Conservation (phyloP, 2,329 filamentous ascomycete genomes). For the Colletotrichum godetiae region DNA sequence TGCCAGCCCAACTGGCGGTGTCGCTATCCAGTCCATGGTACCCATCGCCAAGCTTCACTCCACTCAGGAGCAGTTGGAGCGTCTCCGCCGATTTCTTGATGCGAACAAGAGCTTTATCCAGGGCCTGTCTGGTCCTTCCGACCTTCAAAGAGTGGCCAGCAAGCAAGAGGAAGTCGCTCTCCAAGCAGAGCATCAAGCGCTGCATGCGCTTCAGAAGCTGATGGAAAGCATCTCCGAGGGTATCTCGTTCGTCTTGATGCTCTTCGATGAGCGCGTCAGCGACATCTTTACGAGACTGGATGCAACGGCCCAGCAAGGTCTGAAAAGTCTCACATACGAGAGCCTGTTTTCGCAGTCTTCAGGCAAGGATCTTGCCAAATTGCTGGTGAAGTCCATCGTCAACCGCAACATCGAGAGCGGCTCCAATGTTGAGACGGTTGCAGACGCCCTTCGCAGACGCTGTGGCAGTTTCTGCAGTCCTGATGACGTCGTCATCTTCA, state of each 20-base stretch:
- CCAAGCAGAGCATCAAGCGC: constrained; percentile 92
- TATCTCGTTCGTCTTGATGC: constrained; percentile 93
- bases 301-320: constrained; percentile 73
- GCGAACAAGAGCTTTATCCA: constrained; percentile 93
- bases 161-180: constrained; percentile 92
- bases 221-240: constrained; percentile 94
- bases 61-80: constrained; percentile 84
- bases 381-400: constrained; percentile 96
- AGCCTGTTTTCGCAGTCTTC: constrained; percentile 82
- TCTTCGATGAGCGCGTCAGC: constrained; percentile 92
- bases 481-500: constrained; percentile 98
- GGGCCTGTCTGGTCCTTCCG: constrained; percentile 90
- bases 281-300: constrained; percentile 87
- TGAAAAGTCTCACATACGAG: constrained; percentile 86
- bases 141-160: constrained; percentile 80
- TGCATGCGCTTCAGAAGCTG: constrained; percentile 86
- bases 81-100: constrained; percentile 83
- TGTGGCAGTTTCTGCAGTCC: constrained; percentile 98
- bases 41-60: constrained; percentile 74
- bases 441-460: constrained; percentile 89
- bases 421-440: constrained; percentile 96
- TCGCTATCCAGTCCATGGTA: constrained; percentile 76
- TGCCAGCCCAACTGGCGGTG: constrained; percentile 65
- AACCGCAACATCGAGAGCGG: constrained; percentile 98
- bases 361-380: constrained; percentile 90